Percentiles rank a stretch among this genome's conserved stretches.
phyloP scores from a whole-genome alignment of 805 yeast species.

The Candida verbasci region DNA sequence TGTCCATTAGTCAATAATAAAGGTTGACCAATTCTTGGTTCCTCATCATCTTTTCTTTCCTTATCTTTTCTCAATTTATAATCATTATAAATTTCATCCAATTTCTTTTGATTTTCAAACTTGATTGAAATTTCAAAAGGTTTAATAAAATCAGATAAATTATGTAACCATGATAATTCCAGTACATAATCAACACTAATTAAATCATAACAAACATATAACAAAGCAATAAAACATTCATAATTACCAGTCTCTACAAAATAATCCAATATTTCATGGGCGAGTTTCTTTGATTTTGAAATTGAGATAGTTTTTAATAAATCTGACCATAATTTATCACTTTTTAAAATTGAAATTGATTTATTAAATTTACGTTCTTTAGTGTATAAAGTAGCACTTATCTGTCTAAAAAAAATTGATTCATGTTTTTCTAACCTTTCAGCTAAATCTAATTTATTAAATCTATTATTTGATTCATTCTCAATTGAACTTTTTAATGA shows the following conservation, averaged over 20 bases:
- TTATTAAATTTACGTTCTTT: conserved; percentile 92
- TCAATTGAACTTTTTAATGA: conserved; percentile 85
- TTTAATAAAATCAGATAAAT: conserved; percentile 76
- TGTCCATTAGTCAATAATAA: conserved; percentile 78
- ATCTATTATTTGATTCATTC: conserved; percentile 71
- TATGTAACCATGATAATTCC: conserved; percentile 89
- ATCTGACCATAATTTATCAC: conserved; percentile 92
- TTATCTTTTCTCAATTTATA: conserved; percentile 65
- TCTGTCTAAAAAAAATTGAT: conserved; percentile 88
- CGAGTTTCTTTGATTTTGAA: conserved; percentile 73
- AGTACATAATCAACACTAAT: conserved; percentile 78
- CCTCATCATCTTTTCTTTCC: conserved; percentile 43
- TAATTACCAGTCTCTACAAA: conserved; percentile 96
- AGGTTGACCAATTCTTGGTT: conserved; percentile 55
- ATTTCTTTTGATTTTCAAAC: conserved; percentile 68
- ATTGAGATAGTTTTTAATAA: conserved; percentile 88
- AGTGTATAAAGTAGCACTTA: conserved; percentile 90
- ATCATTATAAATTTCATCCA: conserved; percentile 64
- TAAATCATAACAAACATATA: conserved; percentile 79
- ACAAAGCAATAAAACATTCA: conserved; percentile 88
- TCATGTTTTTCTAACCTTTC: conserved; percentile 89
- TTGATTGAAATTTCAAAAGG: conserved; percentile 86
- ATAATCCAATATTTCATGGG: conserved; percentile 82
- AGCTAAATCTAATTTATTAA: conserved; percentile 89
- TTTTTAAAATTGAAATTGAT: conserved; percentile 81